phyloP scores from a whole-genome alignment of 495 filamentous ascomycete genomes.

The Neurospora terricola region DNA sequence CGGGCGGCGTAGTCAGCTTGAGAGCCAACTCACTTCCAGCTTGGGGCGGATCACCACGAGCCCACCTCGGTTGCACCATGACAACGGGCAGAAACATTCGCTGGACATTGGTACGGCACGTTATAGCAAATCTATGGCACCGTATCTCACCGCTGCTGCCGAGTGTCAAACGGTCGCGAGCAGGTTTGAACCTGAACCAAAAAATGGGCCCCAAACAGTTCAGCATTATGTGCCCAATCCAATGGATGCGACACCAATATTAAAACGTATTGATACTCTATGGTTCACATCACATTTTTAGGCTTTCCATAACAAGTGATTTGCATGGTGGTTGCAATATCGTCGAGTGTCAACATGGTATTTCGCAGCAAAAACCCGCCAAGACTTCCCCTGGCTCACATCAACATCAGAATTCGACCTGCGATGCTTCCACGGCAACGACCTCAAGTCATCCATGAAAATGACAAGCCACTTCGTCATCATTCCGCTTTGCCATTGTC shows the following conservation, averaged over 20 bases:
- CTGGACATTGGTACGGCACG: not conserved
- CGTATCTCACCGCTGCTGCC: not conserved
- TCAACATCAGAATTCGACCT: not conserved
- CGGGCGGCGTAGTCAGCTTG: not conserved
- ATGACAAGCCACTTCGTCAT: too few relatives aligned
- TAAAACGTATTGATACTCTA: not conserved
- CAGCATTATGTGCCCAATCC: not conserved
- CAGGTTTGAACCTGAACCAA: not conserved
- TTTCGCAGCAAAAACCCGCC: not conserved
- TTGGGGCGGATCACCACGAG: rapidly evolving
- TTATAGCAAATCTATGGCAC: not conserved
- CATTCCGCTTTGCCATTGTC: too few relatives aligned
- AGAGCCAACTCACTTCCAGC: not conserved
- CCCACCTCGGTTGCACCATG: not conserved
- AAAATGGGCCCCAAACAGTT: not conserved
- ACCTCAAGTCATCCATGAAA: not conserved
- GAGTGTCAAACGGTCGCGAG: not conserved
- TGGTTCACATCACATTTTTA: not conserved
- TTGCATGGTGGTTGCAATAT: not conserved
- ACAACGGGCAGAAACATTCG: not conserved
- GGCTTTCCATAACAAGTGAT: not conserved
- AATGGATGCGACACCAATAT: not conserved
- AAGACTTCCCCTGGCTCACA: not conserved
- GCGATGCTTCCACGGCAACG: not conserved
- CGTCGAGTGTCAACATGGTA: not conserved